Conservation (phyloP, 2,329 filamentous ascomycete species). For the Xylaria multiplex region DNA sequence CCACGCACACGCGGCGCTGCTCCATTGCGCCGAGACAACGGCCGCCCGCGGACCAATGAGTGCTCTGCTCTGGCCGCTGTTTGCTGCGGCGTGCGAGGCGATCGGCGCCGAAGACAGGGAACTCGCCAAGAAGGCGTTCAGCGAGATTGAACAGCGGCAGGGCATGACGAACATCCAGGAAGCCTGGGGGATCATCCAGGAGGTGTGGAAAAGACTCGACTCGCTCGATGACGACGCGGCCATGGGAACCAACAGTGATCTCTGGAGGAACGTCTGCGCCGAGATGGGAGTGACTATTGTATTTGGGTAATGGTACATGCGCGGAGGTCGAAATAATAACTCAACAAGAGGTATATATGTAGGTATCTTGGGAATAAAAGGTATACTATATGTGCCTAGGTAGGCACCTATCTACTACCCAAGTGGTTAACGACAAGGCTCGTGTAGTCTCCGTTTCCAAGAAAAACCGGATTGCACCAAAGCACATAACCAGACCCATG, state of each 20-base stretch:
- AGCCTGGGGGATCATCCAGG: constrained; percentile 68
- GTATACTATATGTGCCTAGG: too few species aligned
- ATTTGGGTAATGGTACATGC: constrained; percentile 58
- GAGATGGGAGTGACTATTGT: constrained; percentile 69
- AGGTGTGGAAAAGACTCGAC: constrained; percentile 68
- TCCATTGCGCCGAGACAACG: constrained; percentile 66
- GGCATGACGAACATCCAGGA: constrained; percentile 73
- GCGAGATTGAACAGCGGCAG: constrained; percentile 64
- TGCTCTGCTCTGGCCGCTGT: constrained; percentile 72
- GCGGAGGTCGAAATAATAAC: background rate
- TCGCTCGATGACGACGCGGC: constrained; percentile 41
- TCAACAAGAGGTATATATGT: too few species aligned
- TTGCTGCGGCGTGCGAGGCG: constrained; percentile 71
- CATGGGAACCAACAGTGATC: constrained; percentile 49
- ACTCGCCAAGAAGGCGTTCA: constrained; percentile 62
- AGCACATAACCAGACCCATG: background rate
- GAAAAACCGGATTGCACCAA: background rate
- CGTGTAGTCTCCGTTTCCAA: too few species aligned
- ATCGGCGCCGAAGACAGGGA: constrained; percentile 59
- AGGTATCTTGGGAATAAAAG: too few species aligned
- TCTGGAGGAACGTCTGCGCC: constrained; percentile 67
- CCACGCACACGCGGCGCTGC: constrained; percentile 61
- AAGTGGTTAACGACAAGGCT: too few species aligned
- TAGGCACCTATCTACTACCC: too few species aligned
- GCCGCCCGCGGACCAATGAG: constrained; percentile 68